A percentile compares a stretch with the other conserved stretches of the same genome.
Conservation (phyloP, 805 yeast species). For the Zygosaccharomyces pseudorouxii region DNA sequence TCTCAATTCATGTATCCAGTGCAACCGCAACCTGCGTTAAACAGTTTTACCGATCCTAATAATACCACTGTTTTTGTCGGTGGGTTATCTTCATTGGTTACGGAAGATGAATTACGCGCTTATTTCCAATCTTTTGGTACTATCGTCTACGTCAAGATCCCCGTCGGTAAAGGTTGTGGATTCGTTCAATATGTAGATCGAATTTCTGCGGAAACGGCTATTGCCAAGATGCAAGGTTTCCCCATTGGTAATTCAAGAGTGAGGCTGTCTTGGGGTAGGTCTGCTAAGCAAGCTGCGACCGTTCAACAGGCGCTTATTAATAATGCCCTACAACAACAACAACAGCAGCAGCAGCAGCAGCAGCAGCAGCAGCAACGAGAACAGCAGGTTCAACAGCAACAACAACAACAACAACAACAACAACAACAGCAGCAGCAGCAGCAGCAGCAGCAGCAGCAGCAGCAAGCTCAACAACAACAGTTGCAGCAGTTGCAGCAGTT, state of each 20-base stretch:
- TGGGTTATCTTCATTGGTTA: constrained; percentile 54
- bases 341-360: constrained; percentile 19
- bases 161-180: constrained; percentile 73
- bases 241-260: constrained; percentile 81
- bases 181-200: constrained; percentile 78
- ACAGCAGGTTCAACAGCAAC: constrained; percentile 3
- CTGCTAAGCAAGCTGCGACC: constrained; percentile 32
- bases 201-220: constrained; percentile 80
- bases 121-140: constrained; percentile 67
- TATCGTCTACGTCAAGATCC: constrained; percentile 73
- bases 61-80: constrained; percentile 73
- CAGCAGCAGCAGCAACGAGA: constrained; percentile 15
- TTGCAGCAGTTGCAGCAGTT: constrained; percentile 4
- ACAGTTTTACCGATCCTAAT: constrained; percentile 70
- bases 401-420: constrained; percentile 11
- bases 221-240: constrained; percentile 83
- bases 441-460: constrained; percentile 15
- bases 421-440: constrained; percentile 9
- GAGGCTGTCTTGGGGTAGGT: constrained; percentile 84
- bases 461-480: constrained; percentile 12
- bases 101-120: constrained; percentile 56
- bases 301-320: constrained; percentile 17
- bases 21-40: constrained; percentile 51
- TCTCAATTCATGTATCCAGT: constrained; percentile 29
- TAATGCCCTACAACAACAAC: constrained; percentile 29